Base-by-base conservation (phyloP, 176 grass and related monocot genomes). In the Oryza meyeriana region DNA sequence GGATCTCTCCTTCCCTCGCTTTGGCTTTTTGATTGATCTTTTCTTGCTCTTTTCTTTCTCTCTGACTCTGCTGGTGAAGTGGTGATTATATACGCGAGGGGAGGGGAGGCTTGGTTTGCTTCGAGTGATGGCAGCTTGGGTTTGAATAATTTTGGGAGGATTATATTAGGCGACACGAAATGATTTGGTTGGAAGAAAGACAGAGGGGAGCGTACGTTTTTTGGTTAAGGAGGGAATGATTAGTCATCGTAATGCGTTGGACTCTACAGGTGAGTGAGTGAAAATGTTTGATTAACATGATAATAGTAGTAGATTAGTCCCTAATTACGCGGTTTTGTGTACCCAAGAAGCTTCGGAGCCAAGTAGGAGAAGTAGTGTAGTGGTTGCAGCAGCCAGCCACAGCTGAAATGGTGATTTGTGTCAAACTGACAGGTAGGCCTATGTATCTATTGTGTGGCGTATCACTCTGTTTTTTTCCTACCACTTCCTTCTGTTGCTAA, bases 291-390 rank as follows among this genome's bases (percentile, higher is more conserved):
- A 9, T 72, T 44, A 71, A 32, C n/a, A n/a, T n/a, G n/a, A 25
- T 20, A 76, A 32, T n/a, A 33, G 32, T 33, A 6, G 5, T 59
- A 26, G n/a, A 25, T 59, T 57, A 14, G 12, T 24, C 12, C 8
- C 44, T 1, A 45, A 17, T 66, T 33, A 79, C 74, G 69, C 81
- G 81, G 22, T 88, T 88, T 58, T 13, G 48, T 22, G 86, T 34
- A 28, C 17, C 32, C 4, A 76, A 55, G 77, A 88, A 81, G 71
- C 77, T 89, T 89, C 71, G 20, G 31, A 55, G 77, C 63, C 75
- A 75, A 69, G 76, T 34, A 83, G 61, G 3, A 0, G 1, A 47
- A 65, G 16, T 16, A 18, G 32, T 58, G n/a, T 22, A 40, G 4
- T 57, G 2, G 50, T 55, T 55, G 50, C 47, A 9, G 18, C 18